phyloP scores from a whole-genome alignment of 176 grass and related monocot genomes.

The Avena sativa region DNA sequence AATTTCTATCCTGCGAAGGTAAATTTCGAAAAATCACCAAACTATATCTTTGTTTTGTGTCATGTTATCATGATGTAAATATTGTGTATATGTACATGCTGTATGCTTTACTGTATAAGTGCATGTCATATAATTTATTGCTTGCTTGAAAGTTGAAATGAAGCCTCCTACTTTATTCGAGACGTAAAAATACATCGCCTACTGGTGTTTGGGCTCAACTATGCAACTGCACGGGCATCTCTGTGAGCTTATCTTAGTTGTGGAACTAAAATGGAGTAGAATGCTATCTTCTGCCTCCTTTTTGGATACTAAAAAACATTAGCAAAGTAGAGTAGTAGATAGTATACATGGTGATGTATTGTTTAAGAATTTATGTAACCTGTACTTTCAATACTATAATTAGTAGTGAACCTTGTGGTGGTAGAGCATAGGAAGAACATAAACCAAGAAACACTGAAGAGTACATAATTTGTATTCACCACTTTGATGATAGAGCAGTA shows the following conservation, averaged over 20 bases:
- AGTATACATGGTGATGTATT: background rate
- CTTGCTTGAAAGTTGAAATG: background rate
- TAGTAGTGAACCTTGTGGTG: background rate
- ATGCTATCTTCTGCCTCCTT: background rate
- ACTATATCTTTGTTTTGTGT: background rate
- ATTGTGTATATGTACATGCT: background rate
- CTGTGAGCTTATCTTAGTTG: conserved; percentile 1
- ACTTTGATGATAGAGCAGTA: background rate
- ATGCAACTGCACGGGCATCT: background rate
- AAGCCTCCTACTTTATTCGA: background rate
- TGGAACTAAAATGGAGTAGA: background rate
- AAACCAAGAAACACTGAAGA: conserved; percentile 4
- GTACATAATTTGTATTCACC: conserved; percentile 13
- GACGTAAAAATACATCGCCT: background rate
- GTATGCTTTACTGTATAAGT: background rate
- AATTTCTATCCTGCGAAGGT: conserved; percentile 96
- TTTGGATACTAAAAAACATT: background rate
- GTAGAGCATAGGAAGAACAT: background rate
- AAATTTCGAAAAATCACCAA: background rate
- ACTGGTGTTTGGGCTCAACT: background rate
- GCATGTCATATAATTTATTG: conserved; percentile 7
- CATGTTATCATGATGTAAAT: conserved; percentile 28
- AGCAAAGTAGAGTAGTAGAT: background rate
- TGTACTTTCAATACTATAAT: background rate
- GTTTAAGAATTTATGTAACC: background rate